Conservation (phyloP, 306 rosid genomes). For the Cucurbita maxima region DNA sequence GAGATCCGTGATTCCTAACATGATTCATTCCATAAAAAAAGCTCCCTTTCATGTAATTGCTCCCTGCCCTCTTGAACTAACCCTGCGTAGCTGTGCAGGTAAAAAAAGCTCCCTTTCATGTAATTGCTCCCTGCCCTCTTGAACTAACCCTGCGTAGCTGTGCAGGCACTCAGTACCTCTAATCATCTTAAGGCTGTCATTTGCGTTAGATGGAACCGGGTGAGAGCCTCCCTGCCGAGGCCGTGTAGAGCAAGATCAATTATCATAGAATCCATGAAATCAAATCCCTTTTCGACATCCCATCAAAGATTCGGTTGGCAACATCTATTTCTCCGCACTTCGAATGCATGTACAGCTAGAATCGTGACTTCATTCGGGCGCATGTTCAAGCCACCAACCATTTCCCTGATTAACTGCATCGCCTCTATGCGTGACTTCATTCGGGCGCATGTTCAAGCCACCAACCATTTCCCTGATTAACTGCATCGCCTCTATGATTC, state of each 20-base stretch:
- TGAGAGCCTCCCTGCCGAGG: constrained; percentile 7
- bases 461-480: constrained; percentile 9
- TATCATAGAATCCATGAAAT: constrained; percentile 15
- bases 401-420: constrained; percentile 7
- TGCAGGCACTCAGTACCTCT: constrained; percentile 19
- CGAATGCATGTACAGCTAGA: constrained; percentile 14
- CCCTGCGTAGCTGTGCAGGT: constrained; percentile 15
- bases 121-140: constrained; percentile 4
- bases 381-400: neutral
- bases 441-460: neutral
- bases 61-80: constrained; percentile 3
- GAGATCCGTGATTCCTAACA: too few species aligned
- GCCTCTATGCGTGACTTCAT: constrained; percentile 14
- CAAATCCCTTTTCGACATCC: constrained; percentile 5
- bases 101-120: neutral
- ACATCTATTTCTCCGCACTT: constrained; percentile 14
- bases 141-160: constrained; percentile 14
- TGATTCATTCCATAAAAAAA: neutral
- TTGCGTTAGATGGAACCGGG: neutral
- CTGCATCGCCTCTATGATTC: constrained; percentile 6
- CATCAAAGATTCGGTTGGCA: constrained; percentile 6
- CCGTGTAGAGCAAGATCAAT: constrained; percentile 14
- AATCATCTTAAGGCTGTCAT: constrained; percentile 7
- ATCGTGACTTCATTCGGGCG: constrained; percentile 9
- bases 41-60: constrained; percentile 3